phyloP scores from a whole-genome alignment of 768 basidiomycete species.

The Rhodosporidiobolus odoratus region DNA sequence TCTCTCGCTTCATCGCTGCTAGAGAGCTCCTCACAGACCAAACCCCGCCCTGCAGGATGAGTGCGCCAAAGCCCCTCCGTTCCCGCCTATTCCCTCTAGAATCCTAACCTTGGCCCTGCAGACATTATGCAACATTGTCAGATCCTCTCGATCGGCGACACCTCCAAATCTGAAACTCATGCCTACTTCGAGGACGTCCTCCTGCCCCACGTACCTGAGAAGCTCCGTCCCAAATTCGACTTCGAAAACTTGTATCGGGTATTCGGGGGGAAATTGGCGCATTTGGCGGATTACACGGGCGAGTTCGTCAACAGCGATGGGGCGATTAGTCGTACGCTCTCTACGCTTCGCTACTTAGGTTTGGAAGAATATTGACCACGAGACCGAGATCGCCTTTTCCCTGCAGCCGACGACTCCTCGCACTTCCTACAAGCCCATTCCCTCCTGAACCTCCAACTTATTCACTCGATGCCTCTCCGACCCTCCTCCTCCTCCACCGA shows the following conservation, averaged over 20 bases:
- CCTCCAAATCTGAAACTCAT: slow-evolving; percentile 65
- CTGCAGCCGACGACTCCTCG: slow-evolving; percentile 66
- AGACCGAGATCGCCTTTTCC: too few species aligned
- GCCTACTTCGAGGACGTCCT: slow-evolving; percentile 62
- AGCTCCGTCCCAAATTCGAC: slow-evolving; percentile 54
- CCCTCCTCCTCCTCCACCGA: slow-evolving; percentile 31
- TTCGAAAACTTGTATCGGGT: slow-evolving; percentile 72
- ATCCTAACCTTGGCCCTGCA: background rate
- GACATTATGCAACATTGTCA: slow-evolving; percentile 44
- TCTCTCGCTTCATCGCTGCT: too few species aligned
- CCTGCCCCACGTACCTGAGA: slow-evolving; percentile 64
- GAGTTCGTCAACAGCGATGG: slow-evolving; percentile 58
- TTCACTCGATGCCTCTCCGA: slow-evolving; percentile 67
- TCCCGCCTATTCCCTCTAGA: background rate
- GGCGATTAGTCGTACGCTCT: slow-evolving; percentile 59
- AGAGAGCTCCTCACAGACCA: too few species aligned
- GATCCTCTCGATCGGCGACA: slow-evolving; percentile 76
- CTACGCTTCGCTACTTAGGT: background rate
- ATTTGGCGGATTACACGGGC: slow-evolving; percentile 71
- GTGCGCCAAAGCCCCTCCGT: background rate
- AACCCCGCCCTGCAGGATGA: too few species aligned
- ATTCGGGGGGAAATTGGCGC: slow-evolving; percentile 76
- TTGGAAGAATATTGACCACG: background rate
- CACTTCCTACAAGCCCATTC: slow-evolving; percentile 81
- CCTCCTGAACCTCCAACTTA: slow-evolving; percentile 76